A percentile compares a stretch with the other conserved stretches of the same genome.
phyloP scores from a whole-genome alignment of 1,284 basidiomycete species.

The Tremellales sp. region DNA sequence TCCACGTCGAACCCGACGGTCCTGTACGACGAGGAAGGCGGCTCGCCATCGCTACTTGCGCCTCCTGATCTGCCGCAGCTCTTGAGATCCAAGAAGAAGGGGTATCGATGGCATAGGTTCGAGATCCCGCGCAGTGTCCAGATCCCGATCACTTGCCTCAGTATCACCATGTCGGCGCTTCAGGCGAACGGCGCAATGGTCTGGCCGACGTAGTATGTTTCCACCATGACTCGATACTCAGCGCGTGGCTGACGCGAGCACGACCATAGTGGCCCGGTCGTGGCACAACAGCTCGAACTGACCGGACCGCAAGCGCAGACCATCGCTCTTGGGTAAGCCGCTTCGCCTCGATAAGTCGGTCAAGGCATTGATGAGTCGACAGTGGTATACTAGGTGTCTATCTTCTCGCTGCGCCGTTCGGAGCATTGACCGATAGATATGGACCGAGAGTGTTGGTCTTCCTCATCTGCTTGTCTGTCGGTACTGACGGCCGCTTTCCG shows the following conservation, averaged over 20 bases:
- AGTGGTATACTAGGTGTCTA: slow-evolving; percentile 49
- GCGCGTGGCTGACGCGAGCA: slow-evolving; percentile 7
- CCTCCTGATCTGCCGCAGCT: not conserved
- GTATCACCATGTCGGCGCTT: slow-evolving; percentile 35
- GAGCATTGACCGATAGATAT: slow-evolving; percentile 41
- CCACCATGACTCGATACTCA: not conserved
- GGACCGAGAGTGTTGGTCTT: slow-evolving; percentile 42
- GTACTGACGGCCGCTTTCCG: not conserved
- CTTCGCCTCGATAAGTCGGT: not conserved
- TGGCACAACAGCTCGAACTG: slow-evolving; percentile 32
- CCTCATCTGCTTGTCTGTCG: not conserved
- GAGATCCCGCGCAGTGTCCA: slow-evolving; percentile 27
- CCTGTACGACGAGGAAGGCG: not conserved
- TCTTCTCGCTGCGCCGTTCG: slow-evolving; percentile 46
- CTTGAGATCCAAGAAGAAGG: not conserved
- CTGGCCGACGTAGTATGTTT: slow-evolving; percentile 46
- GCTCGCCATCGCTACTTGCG: not conserved
- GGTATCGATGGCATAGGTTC: slow-evolving; percentile 8
- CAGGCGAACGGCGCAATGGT: slow-evolving; percentile 50
- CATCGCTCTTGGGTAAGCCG: slow-evolving; percentile 44
- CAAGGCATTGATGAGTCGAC: not conserved
- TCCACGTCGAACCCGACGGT: not conserved
- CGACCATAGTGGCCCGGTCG: slow-evolving; percentile 41
- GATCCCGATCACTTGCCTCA: slow-evolving; percentile 34
- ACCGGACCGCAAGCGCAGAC: slow-evolving; percentile 41